Base-by-base conservation (phyloP, 2,329 filamentous ascomycete genomes). In the Chaetomium olivaceum region DNA sequence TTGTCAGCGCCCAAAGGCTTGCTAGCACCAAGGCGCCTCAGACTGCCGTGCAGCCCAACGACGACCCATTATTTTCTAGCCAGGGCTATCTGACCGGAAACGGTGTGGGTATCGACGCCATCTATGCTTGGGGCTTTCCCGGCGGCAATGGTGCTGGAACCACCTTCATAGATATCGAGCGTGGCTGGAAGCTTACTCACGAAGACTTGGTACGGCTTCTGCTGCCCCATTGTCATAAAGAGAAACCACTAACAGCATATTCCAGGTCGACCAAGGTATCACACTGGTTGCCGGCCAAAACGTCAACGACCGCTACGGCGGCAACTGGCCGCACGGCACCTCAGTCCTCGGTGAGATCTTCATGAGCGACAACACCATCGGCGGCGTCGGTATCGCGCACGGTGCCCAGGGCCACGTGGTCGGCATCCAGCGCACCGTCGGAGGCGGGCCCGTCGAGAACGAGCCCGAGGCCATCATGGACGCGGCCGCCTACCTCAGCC, bases 281-380 rank as follows among this genome's bases (percentile, higher is more conserved):
- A 63, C 46, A 25, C 43, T 60, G 4, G 19, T 60, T 1, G 19
- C 43, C 8, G 58, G 58, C 2, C 4, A 23, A 5, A 60, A 60
- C 46, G 33, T 23, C 11, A 39, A 39, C 9, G 52, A 56, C 52
- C 12, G 54, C 9, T 57, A 57, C 21, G 46, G 29, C 27, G 43
- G 19, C 7, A 51, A 60, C 58, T 51, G 16, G 23, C 46, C 66
- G 2, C 67, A 69, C 55, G 67, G 67, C 19, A 69, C 67, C 12
- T 46, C 65, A 3, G 67, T 69, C 16, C 63, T 69, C 8, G 67
- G 67, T 5, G 65, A 64, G 61, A 64, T 69, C n/a, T 46, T 69
- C 43, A 69, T 67, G 67, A 52, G 43, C 3, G 67, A 69, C 58
- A 69, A 69, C 61, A 58, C 54, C 19, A 39, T 67, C 31, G 67